These are phyloP conservation scores for Trichoderma sp. DNA, from an alignment of 2,329 filamentous ascomycete species.

Conservation along the genomic window DNA sequence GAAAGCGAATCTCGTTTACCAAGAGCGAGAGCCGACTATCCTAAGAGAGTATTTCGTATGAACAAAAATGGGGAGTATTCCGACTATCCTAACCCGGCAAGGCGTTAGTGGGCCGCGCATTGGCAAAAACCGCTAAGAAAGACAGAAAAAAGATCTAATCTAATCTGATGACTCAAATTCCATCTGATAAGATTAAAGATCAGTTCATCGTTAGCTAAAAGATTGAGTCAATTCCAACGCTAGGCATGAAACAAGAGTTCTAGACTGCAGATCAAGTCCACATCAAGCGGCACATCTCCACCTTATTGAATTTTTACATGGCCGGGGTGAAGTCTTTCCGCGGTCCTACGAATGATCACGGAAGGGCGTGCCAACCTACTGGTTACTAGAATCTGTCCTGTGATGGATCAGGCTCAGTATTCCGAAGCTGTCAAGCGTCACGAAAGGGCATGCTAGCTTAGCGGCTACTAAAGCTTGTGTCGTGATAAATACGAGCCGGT, in stretches of 20 bases:
- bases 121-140: not conserved
- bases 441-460: not conserved
- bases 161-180: conserved; percentile 8
- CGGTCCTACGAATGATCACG: not conserved
- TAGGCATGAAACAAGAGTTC: not conserved
- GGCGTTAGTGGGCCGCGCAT: not conserved
- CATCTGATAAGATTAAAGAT: conserved; percentile 17
- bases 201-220: conserved; percentile 13
- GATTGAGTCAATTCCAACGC: not conserved
- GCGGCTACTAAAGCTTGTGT: not conserved
- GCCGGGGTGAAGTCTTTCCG: not conserved
- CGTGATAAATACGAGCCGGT: not conserved
- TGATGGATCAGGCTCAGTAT: not conserved
- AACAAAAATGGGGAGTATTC: not conserved
- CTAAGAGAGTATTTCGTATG: not conserved
- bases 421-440: not conserved
- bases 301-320: not conserved
- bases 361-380: not conserved
- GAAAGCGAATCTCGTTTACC: not conserved
- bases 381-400: not conserved
- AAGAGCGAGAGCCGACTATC: not conserved
- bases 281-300: not conserved
- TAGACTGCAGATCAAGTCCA: conserved; percentile 1
- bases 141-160: not conserved
- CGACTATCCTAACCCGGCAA: not conserved